Evolutionary conservation across 345 rosid species (phyloP).

Genomic region (Populus deltoides): DNA sequence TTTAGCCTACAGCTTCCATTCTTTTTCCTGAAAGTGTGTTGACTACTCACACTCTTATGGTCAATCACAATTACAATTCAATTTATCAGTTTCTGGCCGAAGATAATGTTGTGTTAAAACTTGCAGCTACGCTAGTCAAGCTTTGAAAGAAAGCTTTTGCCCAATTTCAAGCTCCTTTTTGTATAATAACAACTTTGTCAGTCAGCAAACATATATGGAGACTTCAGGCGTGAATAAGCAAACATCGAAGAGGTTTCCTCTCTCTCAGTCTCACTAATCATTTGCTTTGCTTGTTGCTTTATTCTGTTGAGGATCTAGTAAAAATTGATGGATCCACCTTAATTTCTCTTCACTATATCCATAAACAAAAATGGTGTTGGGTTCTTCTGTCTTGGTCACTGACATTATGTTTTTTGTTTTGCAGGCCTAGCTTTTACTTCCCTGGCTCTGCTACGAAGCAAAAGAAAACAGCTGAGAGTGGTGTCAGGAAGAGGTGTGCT

Average conservation of each 20-base stretch:
- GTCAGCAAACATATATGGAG: conserved; percentile 30
- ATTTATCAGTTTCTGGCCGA: conserved; percentile 2
- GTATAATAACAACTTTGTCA: conserved; percentile 26
- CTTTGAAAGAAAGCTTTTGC: conserved; percentile 36
- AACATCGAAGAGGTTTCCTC: conserved; percentile 50
- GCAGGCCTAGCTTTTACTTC: conserved; percentile 47
- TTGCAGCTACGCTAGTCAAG: conserved; percentile 41
- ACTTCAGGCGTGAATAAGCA: conserved; percentile 39
- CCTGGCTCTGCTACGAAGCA: conserved; percentile 37
- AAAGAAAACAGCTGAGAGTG: conserved; percentile 65
- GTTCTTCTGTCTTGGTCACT: not conserved
- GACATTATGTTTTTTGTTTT: conserved; percentile 10
- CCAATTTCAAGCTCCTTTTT: conserved; percentile 33
- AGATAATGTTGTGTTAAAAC: conserved; percentile 4
- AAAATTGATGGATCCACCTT: not conserved
- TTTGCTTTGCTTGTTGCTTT: not conserved
- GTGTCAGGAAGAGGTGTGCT: conserved; percentile 61
- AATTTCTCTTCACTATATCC: not conserved
- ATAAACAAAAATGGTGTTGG: not conserved
- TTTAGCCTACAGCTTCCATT: too few relatives aligned
- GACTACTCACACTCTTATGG: not conserved
- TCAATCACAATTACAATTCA: not conserved
- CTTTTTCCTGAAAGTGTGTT: not conserved
- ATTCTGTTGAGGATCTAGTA: too few relatives aligned
- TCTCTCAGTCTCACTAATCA: conserved; percentile 2